Evolutionary conservation across 495 filamentous ascomycete genomes (phyloP), one percentile per base, ranked within the genome.

Genomic region (Schizothecium vesticola): DNA sequence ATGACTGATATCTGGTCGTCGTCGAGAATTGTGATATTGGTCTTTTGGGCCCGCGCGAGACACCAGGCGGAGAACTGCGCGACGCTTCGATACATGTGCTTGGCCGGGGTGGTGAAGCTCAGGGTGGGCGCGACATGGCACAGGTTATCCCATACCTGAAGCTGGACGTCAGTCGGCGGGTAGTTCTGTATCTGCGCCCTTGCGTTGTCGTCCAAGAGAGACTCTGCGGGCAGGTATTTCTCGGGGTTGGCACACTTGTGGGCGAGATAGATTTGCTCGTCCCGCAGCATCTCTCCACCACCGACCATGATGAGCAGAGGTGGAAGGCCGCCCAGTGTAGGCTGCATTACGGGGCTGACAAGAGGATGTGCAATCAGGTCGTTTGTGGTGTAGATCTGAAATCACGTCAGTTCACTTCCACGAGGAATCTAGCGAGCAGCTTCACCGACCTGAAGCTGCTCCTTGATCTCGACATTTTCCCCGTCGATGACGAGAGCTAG

Each of bases 101-200:
- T 98, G 11, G 94, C 94, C 1, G 94, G 94, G n/a, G 88, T 83
- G 0, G 94, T 97, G 73, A 94, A 98, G 75, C 91, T 94, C 13
- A 98, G 81, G 1, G 93, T 96, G 6, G 93, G 91, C 2, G 90
- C 91, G 13, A 97, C 94, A 75, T 98, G 94, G 68, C 94, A 98
- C 21, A 97, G 80, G 73, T 96, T 88, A 31, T 97, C 94, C 92
- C 94, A 97, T 8, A 98, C 90, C 77, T 98, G 94, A n/a, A 98
- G 82, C 76, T 96, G 93, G 10, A 98, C 94, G 74, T 96, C 88
- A 0, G 94, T 98, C 3, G 92, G 90, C 36, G 86, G 85, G 73
- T 90, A 95, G 55, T 86, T 87, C 25, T 83, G 77, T 21, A 96
- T 70, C 19, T 89, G 85, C 2, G 88, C 89, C 65, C 76, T 77